phyloP scores from a whole-genome alignment of 2,329 filamentous ascomycete genomes.

The Dothistroma septosporum region DNA sequence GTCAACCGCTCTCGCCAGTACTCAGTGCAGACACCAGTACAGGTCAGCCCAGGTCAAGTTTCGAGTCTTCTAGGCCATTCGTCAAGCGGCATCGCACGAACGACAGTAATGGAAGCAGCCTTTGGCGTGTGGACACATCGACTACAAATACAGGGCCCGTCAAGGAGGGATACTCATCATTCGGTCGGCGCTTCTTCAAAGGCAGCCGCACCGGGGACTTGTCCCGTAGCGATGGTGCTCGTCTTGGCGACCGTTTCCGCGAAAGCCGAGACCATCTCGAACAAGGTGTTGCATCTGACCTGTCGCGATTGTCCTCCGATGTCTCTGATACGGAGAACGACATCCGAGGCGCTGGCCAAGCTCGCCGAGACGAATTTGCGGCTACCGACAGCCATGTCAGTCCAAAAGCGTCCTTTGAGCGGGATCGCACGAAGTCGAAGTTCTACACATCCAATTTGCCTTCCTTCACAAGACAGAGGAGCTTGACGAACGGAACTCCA shows the following conservation, averaged over 20 bases:
- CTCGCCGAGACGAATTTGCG: constrained; percentile 17
- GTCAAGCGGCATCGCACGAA: constrained; percentile 37
- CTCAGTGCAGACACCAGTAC: constrained; percentile 13
- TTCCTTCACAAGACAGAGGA: constrained; percentile 41
- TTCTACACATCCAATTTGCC: constrained; percentile 47
- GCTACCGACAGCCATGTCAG: constrained; percentile 36
- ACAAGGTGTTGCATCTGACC: constrained; percentile 42
- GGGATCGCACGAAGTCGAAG: constrained; percentile 37
- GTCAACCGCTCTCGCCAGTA: constrained; percentile 14
- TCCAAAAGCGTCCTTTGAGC: constrained; percentile 34
- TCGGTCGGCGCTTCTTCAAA: constrained; percentile 70
- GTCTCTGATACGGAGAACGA: constrained; percentile 47
- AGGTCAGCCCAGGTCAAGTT: constrained; percentile 27
- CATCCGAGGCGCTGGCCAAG: constrained; percentile 13
- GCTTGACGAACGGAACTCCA: constrained; percentile 10
- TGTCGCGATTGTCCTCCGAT: constrained; percentile 45
- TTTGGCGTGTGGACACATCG: constrained; percentile 25
- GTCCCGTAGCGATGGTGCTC: constrained; percentile 61
- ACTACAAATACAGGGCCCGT: constrained; percentile 10
- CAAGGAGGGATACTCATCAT: constrained; percentile 49
- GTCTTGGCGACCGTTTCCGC: constrained; percentile 58
- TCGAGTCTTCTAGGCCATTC: constrained; percentile 36
- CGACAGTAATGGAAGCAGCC: constrained; percentile 47
- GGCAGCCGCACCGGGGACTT: constrained; percentile 69
- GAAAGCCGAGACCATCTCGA: constrained; percentile 50